phyloP scores from a whole-genome alignment of 139 green algal species.

The Klebsormidium nitens region DNA sequence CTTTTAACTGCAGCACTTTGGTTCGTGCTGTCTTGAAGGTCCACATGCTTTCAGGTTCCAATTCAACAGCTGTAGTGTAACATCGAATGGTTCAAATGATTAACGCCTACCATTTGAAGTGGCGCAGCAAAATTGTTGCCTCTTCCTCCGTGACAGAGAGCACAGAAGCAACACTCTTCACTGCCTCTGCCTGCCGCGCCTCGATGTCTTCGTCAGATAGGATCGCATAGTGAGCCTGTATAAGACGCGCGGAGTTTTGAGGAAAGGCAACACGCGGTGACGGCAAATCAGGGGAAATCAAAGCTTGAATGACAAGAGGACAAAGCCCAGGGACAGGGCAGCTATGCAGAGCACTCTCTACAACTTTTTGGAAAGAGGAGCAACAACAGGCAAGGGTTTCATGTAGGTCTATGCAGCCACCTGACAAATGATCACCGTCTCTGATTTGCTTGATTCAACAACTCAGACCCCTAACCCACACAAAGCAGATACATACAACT shows the following conservation, averaged over 20 bases:
- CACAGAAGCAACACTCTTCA: conserved; percentile 21
- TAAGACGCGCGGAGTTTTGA: background rate
- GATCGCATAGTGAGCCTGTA: conserved; percentile 25
- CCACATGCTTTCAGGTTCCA: no score
- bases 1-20: no score
- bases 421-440: no score
- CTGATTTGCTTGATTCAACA: background rate
- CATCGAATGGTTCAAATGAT: no score
- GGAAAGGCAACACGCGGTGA: background rate
- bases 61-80: no score
- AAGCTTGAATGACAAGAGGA: background rate
- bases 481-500: no score
- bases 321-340: background rate
- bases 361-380: no score
- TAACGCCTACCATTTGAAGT: conserved; percentile 44
- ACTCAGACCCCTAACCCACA: no score
- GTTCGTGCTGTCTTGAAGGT: no score
- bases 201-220: conserved; percentile 32
- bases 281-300: background rate
- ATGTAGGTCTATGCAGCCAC: no score
- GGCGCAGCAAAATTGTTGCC: conserved; percentile 28
- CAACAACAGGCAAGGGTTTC: no score
- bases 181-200: conserved; percentile 24
- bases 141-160: conserved; percentile 17
- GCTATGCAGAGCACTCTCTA: no score